Evolutionary conservation across 2,329 filamentous ascomycete species (phyloP), one percentile per base, ranked within the genome.

Genomic region (Sclerotinia borealis): DNA sequence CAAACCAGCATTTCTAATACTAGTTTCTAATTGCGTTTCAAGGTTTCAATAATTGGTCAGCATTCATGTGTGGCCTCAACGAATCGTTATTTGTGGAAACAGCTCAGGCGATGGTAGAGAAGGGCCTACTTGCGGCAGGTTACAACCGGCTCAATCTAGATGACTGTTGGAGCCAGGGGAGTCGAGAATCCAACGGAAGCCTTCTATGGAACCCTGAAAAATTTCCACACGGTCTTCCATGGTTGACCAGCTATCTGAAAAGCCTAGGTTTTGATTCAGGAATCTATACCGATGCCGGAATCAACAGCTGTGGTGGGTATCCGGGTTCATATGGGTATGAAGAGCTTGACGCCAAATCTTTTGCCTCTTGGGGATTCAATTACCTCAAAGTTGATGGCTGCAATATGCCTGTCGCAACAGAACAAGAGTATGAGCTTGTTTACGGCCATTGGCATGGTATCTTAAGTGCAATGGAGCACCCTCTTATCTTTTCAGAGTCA

Each of bases 301-400:
- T 64, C 10, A 50, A 61, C 11, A 68, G 82, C 2, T 86, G 84
- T 68, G 84, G 79, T 1, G 79, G 80, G 5, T 86, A 85, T 69
- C 80, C 83, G 17, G 85, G 80, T 1, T 83, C 81, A 56, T 72
- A 85, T 27, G 84, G 81, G 0, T 80, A 82, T 68, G 85, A 89
- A 69, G 74, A 79, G 6, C 74, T 83, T 22, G 86, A 88, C 72
- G 85, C 85, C 2, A 71, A 79, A 58, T 80, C 82, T 0, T 87
- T 71, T 49, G 64, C 70, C 22, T 77, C 78, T 27, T 87, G 84
- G 84, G 83, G 81, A 2, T 78, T 87, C 60, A 83, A 85, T 69
- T 86, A 84, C 64, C 72, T 84, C 27, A 85, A 85, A 72, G 81
- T 83, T 66, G 84, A 86, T 71, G 85, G 85, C 70, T 86, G 83